phyloP scores from a whole-genome alignment of 2,329 filamentous ascomycete species.

The Pyricularia grisea region DNA sequence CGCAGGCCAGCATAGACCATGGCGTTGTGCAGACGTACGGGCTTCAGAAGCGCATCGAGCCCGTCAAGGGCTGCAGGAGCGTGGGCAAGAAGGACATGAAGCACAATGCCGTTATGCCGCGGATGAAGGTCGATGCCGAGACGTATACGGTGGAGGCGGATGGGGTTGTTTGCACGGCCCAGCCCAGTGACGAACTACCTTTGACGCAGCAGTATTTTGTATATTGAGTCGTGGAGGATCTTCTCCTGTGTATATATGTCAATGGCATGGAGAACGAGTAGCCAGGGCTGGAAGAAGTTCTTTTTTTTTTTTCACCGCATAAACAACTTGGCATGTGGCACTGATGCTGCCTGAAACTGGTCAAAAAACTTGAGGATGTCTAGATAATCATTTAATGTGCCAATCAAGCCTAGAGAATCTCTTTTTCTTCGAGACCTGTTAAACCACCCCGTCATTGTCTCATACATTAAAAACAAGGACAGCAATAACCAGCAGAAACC shows the following conservation, averaged over 20 bases:
- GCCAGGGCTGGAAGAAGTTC: neutral
- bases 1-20: conserved; percentile 55
- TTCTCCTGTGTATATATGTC: neutral
- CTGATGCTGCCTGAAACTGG: too few species aligned
- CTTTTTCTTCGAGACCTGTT: neutral
- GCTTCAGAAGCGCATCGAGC: conserved; percentile 69
- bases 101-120: conserved; percentile 73
- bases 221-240: conserved; percentile 36
- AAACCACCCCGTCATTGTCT: neutral
- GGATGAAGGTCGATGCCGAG: conserved; percentile 89
- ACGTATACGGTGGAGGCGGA: conserved; percentile 82
- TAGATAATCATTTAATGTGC: neutral
- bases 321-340: neutral
- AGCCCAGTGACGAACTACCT: conserved; percentile 61
- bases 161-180: conserved; percentile 62
- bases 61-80: conserved; percentile 64
- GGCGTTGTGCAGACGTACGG: conserved; percentile 64
- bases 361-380: neutral
- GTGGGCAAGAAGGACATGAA: conserved; percentile 85
- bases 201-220: conserved; percentile 71
- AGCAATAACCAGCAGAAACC: neutral
- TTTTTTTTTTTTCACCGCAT: neutral
- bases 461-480: neutral
- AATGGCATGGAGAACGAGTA: neutral
- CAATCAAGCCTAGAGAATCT: neutral